These are phyloP conservation scores for Aspergillus taichungensis DNA, from an alignment of 495 filamentous ascomycete species.

Conservation along the genomic window DNA sequence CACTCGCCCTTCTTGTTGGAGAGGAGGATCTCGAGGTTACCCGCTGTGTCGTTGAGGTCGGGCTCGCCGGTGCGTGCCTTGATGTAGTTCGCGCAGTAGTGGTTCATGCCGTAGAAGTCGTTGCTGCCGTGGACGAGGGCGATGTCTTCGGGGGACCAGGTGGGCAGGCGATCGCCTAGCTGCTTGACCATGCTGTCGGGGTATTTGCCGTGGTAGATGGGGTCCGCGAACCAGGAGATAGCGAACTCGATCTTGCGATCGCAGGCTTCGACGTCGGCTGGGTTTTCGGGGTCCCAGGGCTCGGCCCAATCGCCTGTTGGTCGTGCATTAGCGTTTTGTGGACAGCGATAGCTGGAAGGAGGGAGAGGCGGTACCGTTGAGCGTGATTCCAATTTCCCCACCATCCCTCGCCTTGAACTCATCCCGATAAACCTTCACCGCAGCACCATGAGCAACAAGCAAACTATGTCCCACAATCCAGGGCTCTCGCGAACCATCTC, in stretches of 20 bases:
- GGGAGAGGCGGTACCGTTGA: conserved; percentile 33
- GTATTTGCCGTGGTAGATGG: conserved; percentile 68
- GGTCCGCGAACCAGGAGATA: conserved; percentile 58
- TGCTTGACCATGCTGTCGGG: conserved; percentile 68
- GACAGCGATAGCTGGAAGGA: not conserved
- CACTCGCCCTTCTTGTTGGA: conserved; percentile 58
- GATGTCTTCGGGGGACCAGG: conserved; percentile 54
- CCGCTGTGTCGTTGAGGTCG: conserved; percentile 55
- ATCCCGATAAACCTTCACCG: conserved; percentile 43
- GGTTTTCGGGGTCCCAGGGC: conserved; percentile 43
- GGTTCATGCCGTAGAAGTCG: conserved; percentile 81
- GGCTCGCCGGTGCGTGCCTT: conserved; percentile 54
- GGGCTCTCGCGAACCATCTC: conserved; percentile 41
- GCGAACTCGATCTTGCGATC: conserved; percentile 47
- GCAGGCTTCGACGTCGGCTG: conserved; percentile 40
- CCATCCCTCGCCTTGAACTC: conserved; percentile 41
- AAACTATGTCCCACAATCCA: conserved; percentile 45
- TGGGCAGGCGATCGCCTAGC: conserved; percentile 59
- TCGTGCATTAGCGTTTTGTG: not conserved
- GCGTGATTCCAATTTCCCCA: conserved; percentile 46
- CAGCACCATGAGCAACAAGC: conserved; percentile 40
- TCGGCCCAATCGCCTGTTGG: conserved; percentile 52
- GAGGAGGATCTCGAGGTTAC: conserved; percentile 60
- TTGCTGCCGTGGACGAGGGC: conserved; percentile 65
- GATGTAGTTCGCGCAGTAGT: conserved; percentile 78